phyloP scores from a whole-genome alignment of 2,329 filamentous ascomycete species.

The Talaromyces sp. region DNA sequence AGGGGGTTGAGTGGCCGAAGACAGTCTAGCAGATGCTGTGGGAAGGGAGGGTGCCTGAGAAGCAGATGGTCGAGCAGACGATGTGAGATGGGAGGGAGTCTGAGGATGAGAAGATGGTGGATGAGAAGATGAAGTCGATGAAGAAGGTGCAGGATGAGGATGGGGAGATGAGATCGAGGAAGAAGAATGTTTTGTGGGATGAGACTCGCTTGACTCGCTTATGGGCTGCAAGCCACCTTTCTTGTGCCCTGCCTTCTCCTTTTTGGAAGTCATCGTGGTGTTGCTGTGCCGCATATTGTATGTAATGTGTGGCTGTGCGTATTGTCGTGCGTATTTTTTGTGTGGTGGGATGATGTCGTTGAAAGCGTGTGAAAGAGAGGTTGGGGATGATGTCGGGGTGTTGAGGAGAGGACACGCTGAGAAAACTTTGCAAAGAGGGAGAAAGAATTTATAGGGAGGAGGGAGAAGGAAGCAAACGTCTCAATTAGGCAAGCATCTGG shows the following conservation, averaged over 20 bases:
- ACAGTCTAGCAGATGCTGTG: not conserved
- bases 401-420: not conserved
- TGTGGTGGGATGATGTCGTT: not conserved
- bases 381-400: not conserved
- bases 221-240: not conserved
- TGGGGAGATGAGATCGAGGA: not conserved
- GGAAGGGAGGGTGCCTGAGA: not conserved
- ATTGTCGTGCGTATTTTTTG: not conserved
- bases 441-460: not conserved
- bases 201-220: conserved; percentile 9
- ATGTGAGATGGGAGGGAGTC: not conserved
- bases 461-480: not conserved
- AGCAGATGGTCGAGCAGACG: not conserved
- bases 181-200: not conserved
- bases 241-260: not conserved
- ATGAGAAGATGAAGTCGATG: not conserved
- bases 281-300: not conserved
- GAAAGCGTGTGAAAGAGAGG: too few relatives aligned
- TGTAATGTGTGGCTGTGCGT: not conserved
- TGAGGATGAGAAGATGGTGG: not conserved
- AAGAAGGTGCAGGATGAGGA: not conserved
- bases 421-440: not conserved
- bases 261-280: not conserved
- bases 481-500: not conserved
- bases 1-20: not conserved